A percentile compares a stretch with the other conserved stretches of the same genome.
Conservation (phyloP, 139 green algal genomes). For the Tetradesmus lagerheimii region DNA sequence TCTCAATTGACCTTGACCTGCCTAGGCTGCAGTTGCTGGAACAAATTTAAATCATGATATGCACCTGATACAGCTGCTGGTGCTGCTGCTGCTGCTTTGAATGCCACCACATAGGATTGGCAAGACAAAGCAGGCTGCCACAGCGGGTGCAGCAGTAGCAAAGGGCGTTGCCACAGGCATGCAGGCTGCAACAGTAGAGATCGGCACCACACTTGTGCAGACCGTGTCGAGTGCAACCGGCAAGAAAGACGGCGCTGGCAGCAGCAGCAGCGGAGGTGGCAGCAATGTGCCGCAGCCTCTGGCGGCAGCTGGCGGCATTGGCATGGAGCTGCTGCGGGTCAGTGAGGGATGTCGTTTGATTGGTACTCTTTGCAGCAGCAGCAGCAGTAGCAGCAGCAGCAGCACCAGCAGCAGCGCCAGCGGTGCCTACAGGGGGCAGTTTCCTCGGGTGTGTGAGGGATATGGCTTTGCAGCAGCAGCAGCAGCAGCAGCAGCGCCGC, state of each 20-base stretch:
- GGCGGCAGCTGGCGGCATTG: slow-evolving; percentile 9
- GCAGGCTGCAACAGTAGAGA: slow-evolving; percentile 47
- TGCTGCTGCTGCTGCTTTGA: not conserved
- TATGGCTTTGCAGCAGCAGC: too few species aligned
- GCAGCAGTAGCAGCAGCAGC: not conserved
- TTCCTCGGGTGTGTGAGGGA: too few species aligned
- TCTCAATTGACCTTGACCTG: too few species aligned
- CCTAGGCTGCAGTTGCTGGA: too few species aligned
- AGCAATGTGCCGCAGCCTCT: not conserved
- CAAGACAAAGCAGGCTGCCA: slow-evolving; percentile 46
- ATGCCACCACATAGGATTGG: not conserved
- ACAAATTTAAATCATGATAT: too few species aligned
- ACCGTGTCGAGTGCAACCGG: not conserved
- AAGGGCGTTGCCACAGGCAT: slow-evolving; percentile 50
- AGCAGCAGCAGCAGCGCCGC: too few species aligned
- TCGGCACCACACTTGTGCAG: slow-evolving; percentile 8
- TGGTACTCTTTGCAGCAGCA: too few species aligned
- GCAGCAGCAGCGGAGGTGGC: not conserved
- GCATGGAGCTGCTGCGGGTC: slow-evolving; percentile 45
- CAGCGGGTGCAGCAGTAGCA: slow-evolving; percentile 37
- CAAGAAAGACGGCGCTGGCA: not conserved
- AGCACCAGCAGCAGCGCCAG: not conserved
- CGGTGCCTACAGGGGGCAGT: too few species aligned
- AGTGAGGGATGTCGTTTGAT: too few species aligned
- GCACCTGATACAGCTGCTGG: not conserved